A percentile compares a stretch with the other conserved stretches of the same genome.
Conservation (phyloP, 2,329 filamentous ascomycete genomes). For the Phaeosphaeriaceae sp. region DNA sequence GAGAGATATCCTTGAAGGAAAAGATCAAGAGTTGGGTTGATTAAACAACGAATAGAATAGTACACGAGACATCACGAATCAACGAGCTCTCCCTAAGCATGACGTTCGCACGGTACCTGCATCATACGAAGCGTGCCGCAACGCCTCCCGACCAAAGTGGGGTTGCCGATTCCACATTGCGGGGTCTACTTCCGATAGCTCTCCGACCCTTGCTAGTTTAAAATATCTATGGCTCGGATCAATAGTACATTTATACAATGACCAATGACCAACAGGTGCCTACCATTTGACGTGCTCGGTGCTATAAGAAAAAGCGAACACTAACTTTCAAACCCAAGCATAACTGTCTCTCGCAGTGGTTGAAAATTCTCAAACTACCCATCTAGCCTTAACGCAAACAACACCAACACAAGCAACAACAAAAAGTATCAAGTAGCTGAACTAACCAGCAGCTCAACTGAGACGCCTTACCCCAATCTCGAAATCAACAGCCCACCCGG, state of each 20-base stretch:
- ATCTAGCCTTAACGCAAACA: constrained; percentile 55
- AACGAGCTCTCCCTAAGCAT: background rate
- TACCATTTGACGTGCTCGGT: too few relatives aligned
- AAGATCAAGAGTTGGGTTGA: constrained; percentile 35
- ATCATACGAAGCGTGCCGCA: constrained; percentile 5
- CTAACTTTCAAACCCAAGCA: constrained; percentile 39
- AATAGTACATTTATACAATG: constrained; percentile 58
- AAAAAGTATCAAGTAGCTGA: constrained; percentile 59
- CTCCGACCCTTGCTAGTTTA: background rate
- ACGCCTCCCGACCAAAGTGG: background rate
- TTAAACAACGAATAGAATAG: background rate
- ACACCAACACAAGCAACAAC: constrained; percentile 52
- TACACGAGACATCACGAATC: background rate
- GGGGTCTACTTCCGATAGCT: background rate
- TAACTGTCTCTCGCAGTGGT: constrained; percentile 58
- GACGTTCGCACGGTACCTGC: constrained; percentile 1
- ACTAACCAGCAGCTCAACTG: constrained; percentile 51
- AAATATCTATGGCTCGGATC: constrained; percentile 5
- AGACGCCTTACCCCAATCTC: constrained; percentile 51
- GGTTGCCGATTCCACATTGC: too few relatives aligned
- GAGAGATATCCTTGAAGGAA: constrained; percentile 23
- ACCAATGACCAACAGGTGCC: constrained; percentile 56
- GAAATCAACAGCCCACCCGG: constrained; percentile 58
- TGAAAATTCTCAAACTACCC: constrained; percentile 62
- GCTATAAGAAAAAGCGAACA: too few relatives aligned